phyloP scores from a whole-genome alignment of 176 grass and related monocot species.

The Rhynchospora pubera region DNA sequence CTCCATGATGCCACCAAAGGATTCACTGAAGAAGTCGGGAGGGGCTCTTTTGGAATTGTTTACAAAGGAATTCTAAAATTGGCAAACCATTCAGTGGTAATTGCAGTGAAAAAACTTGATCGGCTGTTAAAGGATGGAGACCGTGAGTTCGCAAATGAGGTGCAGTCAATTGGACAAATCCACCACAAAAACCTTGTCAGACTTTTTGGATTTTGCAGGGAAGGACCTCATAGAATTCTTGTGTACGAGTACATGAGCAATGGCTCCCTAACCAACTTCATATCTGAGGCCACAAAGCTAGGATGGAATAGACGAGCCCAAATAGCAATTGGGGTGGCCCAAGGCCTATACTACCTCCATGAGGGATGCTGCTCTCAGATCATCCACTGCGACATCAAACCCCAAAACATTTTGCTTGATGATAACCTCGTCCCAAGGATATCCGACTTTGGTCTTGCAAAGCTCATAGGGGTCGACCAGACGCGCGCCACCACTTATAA shows the following conservation, averaged over 20 bases:
- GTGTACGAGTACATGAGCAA: conserved; percentile 37
- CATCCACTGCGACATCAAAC: conserved; percentile 37
- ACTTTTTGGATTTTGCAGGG: conserved; percentile 23
- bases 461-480: conserved; percentile 27
- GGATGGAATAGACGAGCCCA: conserved; percentile 24
- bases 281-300: conserved; percentile 8
- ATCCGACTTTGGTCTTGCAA: conserved; percentile 17
- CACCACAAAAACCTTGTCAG: conserved; percentile 35
- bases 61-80: conserved; percentile 27
- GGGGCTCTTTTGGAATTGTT: conserved; percentile 24
- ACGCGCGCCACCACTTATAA: conserved; percentile 12
- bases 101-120: conserved; percentile 43
- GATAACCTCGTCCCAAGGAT: conserved; percentile 10
- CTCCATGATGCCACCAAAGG: conserved; percentile 34
- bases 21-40: conserved; percentile 27
- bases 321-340: conserved; percentile 25
- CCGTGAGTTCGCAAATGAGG: conserved; percentile 29
- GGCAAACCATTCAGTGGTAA: not conserved
- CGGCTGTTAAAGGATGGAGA: not conserved
- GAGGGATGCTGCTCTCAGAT: conserved; percentile 36
- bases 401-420: conserved; percentile 37
- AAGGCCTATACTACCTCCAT: conserved; percentile 30
- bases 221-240: conserved; percentile 28
- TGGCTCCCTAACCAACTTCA: conserved; percentile 15
- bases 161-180: conserved; percentile 28